Conservation (phyloP, 2,329 filamentous ascomycete genomes). For the Exophiala mesophila region DNA sequence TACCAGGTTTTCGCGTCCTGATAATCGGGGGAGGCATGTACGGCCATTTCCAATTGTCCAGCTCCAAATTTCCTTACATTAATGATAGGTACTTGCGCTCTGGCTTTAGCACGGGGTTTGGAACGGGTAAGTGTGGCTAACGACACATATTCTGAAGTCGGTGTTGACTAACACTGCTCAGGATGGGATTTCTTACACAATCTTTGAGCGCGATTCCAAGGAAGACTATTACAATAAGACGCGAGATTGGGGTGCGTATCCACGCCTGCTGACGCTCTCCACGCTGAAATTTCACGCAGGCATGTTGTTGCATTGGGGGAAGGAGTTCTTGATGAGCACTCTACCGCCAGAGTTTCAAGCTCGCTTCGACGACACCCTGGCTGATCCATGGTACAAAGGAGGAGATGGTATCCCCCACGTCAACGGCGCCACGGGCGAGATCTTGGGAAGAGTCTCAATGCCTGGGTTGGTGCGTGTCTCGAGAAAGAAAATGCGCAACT, state of each 20-base stretch:
- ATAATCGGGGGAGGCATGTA: neutral
- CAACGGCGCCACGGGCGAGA: conserved; percentile 34
- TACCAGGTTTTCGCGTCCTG: neutral
- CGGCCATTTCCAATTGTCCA: no score
- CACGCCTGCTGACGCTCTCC: no score
- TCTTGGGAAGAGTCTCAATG: conserved; percentile 33
- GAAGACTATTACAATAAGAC: conserved; percentile 8
- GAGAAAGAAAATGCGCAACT: conserved; percentile 31
- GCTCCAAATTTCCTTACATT: no score
- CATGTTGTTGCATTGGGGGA: conserved; percentile 39
- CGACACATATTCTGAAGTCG: no score
- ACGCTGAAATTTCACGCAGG: no score
- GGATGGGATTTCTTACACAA: conserved; percentile 7
- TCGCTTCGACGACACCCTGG: conserved; percentile 29
- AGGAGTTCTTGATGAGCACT: conserved; percentile 32
- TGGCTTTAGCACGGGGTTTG: conserved; percentile 5
- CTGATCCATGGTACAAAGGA: conserved; percentile 34
- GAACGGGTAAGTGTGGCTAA: neutral
- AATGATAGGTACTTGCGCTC: conserved; percentile 3
- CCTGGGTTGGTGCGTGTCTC: conserved; percentile 35
- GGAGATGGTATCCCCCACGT: conserved; percentile 29
- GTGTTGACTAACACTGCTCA: conserved; percentile 4
- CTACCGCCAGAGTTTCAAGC: conserved; percentile 31
- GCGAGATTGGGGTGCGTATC: conserved; percentile 11
- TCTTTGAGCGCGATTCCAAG: conserved; percentile 11